Conservation (phyloP, 805 yeast species). For the Candida hispaniensis region DNA sequence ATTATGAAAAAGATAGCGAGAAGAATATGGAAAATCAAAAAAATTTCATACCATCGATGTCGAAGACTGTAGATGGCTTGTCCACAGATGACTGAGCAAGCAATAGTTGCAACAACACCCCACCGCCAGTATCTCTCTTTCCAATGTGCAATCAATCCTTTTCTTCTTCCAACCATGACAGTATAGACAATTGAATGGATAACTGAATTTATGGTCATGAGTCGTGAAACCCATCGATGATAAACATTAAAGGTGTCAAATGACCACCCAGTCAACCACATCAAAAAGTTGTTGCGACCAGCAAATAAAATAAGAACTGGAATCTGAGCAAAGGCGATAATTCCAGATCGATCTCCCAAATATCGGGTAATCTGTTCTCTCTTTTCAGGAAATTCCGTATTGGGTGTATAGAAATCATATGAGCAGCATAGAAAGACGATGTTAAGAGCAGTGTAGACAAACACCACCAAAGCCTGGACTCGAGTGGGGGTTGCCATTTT, state of each 20-base stretch:
- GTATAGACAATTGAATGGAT: conserved; percentile 20
- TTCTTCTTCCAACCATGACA: too few species aligned
- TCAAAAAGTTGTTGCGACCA: conserved; percentile 60
- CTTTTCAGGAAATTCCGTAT: conserved; percentile 26
- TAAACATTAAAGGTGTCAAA: conserved; percentile 49
- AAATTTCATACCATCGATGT: conserved; percentile 45
- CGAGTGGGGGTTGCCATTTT: conserved; percentile 33
- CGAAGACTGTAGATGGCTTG: conserved; percentile 46
- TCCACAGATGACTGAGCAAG: conserved; percentile 36
- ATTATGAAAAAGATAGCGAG: conserved; percentile 44
- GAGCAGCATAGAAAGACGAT: conserved; percentile 19
- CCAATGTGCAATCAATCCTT: too few species aligned
- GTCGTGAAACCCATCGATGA: conserved; percentile 36
- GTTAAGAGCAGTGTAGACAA: conserved; percentile 29
- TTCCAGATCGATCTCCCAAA: conserved; percentile 22
- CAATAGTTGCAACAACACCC: conserved; percentile 38
- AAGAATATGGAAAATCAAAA: conserved; percentile 47
- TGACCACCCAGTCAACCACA: conserved; percentile 49
- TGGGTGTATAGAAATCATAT: conserved; percentile 19
- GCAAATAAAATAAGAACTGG: conserved; percentile 37
- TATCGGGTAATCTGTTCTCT: conserved; percentile 21
- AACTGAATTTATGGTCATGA: conserved; percentile 20
- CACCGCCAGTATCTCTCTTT: conserved; percentile 19
- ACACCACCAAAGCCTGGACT: conserved; percentile 32
- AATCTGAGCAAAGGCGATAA: conserved; percentile 21